Conservation (phyloP, 129 eudicot genomes). For the Flaveria brownii region DNA sequence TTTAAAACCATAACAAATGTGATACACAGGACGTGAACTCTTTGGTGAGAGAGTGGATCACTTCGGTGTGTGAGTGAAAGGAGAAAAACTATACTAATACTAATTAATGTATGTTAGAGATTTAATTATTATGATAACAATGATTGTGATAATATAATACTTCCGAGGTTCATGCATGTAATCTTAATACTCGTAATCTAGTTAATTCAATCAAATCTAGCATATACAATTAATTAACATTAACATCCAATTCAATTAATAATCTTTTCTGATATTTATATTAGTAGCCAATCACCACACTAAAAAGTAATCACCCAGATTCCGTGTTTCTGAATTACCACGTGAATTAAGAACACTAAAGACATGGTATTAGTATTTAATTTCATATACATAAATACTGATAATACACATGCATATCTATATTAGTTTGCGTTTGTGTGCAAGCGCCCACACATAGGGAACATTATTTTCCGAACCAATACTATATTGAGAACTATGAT, state of each 20-base stretch:
- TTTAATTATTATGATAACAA: background rate
- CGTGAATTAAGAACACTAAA: conserved; percentile 8
- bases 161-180: conserved; percentile 15
- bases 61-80: too few relatives aligned
- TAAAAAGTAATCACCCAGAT: background rate
- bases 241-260: conserved; percentile 19
- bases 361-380: background rate
- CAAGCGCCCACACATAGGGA: too few relatives aligned
- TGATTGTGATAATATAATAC: background rate
- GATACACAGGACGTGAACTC: too few relatives aligned
- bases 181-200: background rate
- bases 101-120: background rate
- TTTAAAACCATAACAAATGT: too few relatives aligned
- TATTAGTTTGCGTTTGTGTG: too few relatives aligned
- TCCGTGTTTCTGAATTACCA: background rate
- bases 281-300: background rate
- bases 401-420: too few relatives aligned
- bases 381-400: too few relatives aligned
- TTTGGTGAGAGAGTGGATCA: too few relatives aligned
- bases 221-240: background rate
- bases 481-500: too few relatives aligned
- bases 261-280: conserved; percentile 12
- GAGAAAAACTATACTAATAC: too few relatives aligned
- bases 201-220: background rate
- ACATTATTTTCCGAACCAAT: too few relatives aligned